Conservation (phyloP, 352 stramenopile species). For the Globisporangium okanoganense region DNA sequence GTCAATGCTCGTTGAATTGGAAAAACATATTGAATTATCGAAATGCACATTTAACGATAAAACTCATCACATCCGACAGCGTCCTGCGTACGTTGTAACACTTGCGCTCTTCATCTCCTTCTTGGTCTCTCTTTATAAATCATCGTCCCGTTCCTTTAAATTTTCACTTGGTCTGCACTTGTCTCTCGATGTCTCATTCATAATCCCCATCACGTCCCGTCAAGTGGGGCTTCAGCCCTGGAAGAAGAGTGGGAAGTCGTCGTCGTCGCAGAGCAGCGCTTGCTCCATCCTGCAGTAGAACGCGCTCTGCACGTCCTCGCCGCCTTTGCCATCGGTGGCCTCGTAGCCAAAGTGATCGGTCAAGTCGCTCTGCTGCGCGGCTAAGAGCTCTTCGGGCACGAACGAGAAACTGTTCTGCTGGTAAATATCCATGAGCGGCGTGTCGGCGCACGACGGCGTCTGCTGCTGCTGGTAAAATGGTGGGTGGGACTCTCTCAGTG, state of each 20-base stretch:
- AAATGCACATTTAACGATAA: no score
- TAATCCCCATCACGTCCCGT: neutral
- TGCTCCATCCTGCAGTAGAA: constrained; percentile 3
- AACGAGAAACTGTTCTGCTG: neutral
- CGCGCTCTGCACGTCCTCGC: neutral
- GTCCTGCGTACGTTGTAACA: no score
- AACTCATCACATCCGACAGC: no score
- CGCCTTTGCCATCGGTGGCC: neutral
- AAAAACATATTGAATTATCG: no score
- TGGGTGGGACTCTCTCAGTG: neutral
- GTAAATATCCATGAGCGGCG: constrained; percentile 7
- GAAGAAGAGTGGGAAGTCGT: constrained; percentile 2
- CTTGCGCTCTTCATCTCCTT: neutral
- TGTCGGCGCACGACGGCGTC: neutral
- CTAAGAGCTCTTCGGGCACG: neutral
- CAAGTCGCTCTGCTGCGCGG: neutral
- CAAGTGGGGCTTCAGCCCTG: no score
- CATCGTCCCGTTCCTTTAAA: neutral
- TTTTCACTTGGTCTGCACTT: neutral
- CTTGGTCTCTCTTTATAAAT: constrained; percentile 1
- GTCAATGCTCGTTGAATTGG: no score
- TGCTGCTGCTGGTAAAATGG: neutral
- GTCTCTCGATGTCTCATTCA: neutral
- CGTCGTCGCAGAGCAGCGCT: neutral
- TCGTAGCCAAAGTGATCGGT: neutral